These are phyloP conservation scores for Peronospora belbahrii DNA, from an alignment of 352 stramenopile species.

Conservation along the genomic window DNA sequence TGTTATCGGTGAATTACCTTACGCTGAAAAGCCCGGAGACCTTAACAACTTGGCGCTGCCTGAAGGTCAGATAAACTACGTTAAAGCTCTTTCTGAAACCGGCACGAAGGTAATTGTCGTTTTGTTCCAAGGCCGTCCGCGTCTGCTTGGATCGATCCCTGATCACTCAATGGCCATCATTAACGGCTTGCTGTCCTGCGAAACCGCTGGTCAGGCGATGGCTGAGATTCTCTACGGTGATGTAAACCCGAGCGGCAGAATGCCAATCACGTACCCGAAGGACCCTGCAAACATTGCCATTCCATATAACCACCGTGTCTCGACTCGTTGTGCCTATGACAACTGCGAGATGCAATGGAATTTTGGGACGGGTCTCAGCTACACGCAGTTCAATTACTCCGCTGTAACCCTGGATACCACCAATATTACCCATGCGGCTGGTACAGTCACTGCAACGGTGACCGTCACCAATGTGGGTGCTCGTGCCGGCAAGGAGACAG, in stretches of 20 bases:
- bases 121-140: too few relatives aligned
- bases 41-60: constrained; percentile 70
- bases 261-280: constrained; percentile 78
- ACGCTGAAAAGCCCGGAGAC: constrained; percentile 83
- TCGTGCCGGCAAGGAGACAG: constrained; percentile 53
- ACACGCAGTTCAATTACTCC: constrained; percentile 53
- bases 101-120: too few relatives aligned
- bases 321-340: constrained; percentile 39
- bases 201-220: too few relatives aligned
- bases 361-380: constrained; percentile 57
- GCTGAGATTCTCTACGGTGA: too few relatives aligned
- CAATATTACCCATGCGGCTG: constrained; percentile 20
- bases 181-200: too few relatives aligned
- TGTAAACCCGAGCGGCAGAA: too few relatives aligned
- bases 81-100: constrained; percentile 49
- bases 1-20: constrained; percentile 66
- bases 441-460: constrained; percentile 24
- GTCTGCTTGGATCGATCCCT: too few relatives aligned
- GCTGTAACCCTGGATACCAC: constrained; percentile 34
- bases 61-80: constrained; percentile 60
- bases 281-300: constrained; percentile 49
- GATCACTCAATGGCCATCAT: too few relatives aligned
- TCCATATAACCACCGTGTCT: constrained; percentile 71
- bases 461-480: constrained; percentile 66
- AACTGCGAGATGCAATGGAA: constrained; percentile 49